Base-by-base conservation (phyloP, 2,329 filamentous ascomycete species). In the Claviceps capensis region DNA sequence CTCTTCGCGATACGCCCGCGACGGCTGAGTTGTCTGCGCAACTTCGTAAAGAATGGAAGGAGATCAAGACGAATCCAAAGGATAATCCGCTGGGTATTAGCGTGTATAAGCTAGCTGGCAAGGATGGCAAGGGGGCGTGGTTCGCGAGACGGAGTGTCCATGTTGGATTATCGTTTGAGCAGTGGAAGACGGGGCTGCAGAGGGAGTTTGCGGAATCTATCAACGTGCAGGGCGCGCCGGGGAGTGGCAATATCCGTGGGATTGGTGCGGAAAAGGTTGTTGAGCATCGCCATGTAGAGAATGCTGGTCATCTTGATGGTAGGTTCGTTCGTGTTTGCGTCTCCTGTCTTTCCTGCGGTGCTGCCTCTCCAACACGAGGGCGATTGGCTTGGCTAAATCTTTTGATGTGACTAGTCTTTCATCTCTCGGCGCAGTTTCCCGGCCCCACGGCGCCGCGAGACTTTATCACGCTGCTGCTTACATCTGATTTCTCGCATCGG, bases 351-450 rank as follows among this genome's bases (percentile, higher is more conserved):
- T 30, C n/a, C 13, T 19, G 8, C 2, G 17, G 4, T 6, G 9
- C 42, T 23, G 11, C 19, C 13, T 11, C 7, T 16, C 19, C 9
- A 11, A 34, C 9, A 34, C 30, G 30, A 43, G 6, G 17, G 23
- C 13, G 19, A 43, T n/a, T 13, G 2, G 13, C 30, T 45, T 3
- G 14, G 16, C 43, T 45, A 30, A 45, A 5, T 37, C 37, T 22
- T 8, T 37, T 37, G 6, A 37, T 5, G n/a, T 11, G 5, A 11
- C 5, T 64, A 82, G 87, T 95, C 4, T 95, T 87, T 61, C 83
- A 91, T 62, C 76, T 95, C 1, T 91, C 87, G 22, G 89, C 89
- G 2, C 85, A 93, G 63, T 96, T 96, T 59, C 89, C 90, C 0
- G 88, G 88, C 0, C 91, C 91, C 3, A 93, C 88, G 0, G 82